Base-by-base conservation (phyloP, 352 stramenopile genomes). In the Pythium periplocum region DNA sequence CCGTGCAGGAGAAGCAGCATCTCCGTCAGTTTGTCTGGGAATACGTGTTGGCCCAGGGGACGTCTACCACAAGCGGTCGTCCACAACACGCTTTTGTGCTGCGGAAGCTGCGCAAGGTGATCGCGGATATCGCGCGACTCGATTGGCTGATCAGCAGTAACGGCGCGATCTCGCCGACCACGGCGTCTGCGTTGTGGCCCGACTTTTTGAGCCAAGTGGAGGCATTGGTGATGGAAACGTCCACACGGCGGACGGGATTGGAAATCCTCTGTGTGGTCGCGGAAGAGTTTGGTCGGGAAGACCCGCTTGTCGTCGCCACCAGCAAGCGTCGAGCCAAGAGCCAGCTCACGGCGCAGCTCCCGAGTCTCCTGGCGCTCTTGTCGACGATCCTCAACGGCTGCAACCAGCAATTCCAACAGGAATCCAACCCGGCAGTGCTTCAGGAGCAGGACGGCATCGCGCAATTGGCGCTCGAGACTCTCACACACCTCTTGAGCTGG, bases 271-370 rank as follows among this genome's bases (percentile, higher is more conserved):
- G 54, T 32, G 75, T 89, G 2, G 63, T 90, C 1, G 72, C 65
- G 31, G 80, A 90, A 43, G 80, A 90, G 61, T 89, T 90, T 61
- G 78, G 80, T 5, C 78, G 80, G 12, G 78, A 90, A 0, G 76
- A 87, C 52, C 75, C 75, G 10, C 51, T 82, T 5, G 71, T 71
- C 32, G 56, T 88, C 26, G 75, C 80, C 7, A 64, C 63, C 26
- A 38, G 63, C 6, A 87, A 86, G 63, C 62, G 53, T 1, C 68
- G 70, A 26, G 80, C 71, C 2, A 75, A 81, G 44, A 11, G 32
- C 7, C 67, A 71, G 47, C 52, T 90, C 30, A 55, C 47, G 5
- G 55, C 66, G 12, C 67, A 86, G 32, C 48, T 88, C 6, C 69
- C 80, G 10, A 75, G 59, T 49, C 38, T 90, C 10, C 47, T 88